Conservation (phyloP, 257 asterid species). For the Phtheirospermum japonicum region DNA sequence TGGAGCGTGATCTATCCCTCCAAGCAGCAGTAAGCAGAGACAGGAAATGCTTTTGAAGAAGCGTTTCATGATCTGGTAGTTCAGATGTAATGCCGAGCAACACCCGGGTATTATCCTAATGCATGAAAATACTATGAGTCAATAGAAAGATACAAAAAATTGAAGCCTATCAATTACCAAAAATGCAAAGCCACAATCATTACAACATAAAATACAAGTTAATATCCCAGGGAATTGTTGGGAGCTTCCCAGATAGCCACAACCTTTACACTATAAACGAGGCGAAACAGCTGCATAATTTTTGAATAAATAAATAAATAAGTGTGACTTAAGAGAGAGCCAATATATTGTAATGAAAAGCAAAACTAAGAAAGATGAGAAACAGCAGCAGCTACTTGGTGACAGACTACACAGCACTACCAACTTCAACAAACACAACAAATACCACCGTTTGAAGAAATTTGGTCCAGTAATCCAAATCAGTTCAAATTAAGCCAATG, state of each 20-base stretch:
- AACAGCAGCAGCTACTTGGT: background rate
- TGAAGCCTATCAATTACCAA: slow-evolving; percentile 6
- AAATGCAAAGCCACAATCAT: slow-evolving; percentile 8
- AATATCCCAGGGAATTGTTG: background rate
- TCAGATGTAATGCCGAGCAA: slow-evolving; percentile 69
- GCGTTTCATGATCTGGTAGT: slow-evolving; percentile 73
- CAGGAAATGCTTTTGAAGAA: slow-evolving; percentile 76
- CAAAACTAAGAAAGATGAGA: background rate
- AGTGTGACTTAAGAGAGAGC: background rate
- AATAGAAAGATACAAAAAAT: slow-evolving; percentile 18
- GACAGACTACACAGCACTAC: background rate
- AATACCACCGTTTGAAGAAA: background rate
- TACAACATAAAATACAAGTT: background rate
- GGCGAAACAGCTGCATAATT: background rate
- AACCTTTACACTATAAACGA: too few relatives aligned
- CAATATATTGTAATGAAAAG: slow-evolving; percentile 1
- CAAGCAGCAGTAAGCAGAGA: slow-evolving; percentile 70
- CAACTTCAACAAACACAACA: background rate
- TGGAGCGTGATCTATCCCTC: slow-evolving; percentile 45
- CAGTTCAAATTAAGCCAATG: too few relatives aligned
- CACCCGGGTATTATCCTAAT: slow-evolving; percentile 70
- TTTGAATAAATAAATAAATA: background rate
- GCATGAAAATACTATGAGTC: slow-evolving; percentile 29
- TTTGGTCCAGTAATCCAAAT: background rate
- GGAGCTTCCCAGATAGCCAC: slow-evolving; percentile 8